A percentile compares a stretch with the other conserved stretches of the same genome.
phyloP scores from a whole-genome alignment of 2,329 filamentous ascomycete genomes.

The Corniculantispora saksenae region DNA sequence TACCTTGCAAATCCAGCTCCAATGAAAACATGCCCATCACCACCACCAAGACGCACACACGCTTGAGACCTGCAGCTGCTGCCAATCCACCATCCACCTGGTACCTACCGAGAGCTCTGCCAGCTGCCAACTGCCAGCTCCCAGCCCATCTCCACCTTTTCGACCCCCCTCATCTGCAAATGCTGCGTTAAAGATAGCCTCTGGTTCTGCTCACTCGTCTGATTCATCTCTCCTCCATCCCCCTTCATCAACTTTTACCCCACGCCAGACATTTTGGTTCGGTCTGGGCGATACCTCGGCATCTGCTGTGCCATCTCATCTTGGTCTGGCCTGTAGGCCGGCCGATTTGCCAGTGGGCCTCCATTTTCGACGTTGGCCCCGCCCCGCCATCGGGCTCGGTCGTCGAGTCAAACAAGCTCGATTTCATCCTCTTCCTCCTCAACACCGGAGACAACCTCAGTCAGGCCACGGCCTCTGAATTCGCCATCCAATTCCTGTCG shows the following conservation, averaged over 20 bases:
- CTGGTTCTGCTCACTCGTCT: background rate
- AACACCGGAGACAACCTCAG: background rate
- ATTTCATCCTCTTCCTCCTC: background rate
- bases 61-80: background rate
- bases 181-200: background rate
- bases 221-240: constrained; percentile 2
- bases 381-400: constrained; percentile 18
- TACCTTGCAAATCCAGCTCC: background rate
- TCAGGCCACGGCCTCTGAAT: no score
- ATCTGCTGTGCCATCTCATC: constrained; percentile 1
- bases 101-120: background rate
- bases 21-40: background rate
- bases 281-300: background rate
- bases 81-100: background rate
- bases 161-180: constrained; percentile 17
- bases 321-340: constrained; percentile 16
- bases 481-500: background rate
- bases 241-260: background rate
- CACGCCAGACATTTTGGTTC: background rate
- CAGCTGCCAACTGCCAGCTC: background rate
- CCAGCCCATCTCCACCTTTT: constrained; percentile 19
- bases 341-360: constrained; percentile 15
- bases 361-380: constrained; percentile 1
- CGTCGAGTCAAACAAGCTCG: constrained; percentile 14
- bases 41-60: background rate